Base-by-base conservation (phyloP, 192 early-diverging fungal genomes). In the Mycoemilia scoparia region DNA sequence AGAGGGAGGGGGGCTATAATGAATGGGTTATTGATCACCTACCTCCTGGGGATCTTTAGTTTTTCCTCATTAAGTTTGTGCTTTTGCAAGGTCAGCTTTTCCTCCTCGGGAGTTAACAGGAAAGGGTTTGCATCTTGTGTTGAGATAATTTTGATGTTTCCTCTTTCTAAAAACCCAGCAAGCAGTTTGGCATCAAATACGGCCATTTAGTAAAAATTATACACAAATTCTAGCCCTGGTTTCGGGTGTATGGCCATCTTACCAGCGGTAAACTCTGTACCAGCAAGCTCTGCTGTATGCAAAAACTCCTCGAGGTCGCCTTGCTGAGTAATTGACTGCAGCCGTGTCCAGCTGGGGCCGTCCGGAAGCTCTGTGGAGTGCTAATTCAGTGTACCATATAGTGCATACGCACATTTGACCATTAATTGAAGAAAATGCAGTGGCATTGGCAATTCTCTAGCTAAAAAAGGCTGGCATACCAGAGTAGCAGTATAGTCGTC, bases 271-370 rank as follows among this genome's bases (percentile, higher is more conserved):
- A 89, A 91, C 46, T 86, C 84, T 11, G 87, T 92, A 26, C 84
- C 95, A 9, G 89, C 90, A 29, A 99, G 72, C 45, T 85, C 73
- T 9, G 95, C 95, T 8, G 88, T 89, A 45, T 68, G 78, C 43
- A 99, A 66, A 49, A 99, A 99, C 20, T 84, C 87, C 24, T 96
- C 91, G 8, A 99, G 62, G 64, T 99, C 91, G 32, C 86, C 81
- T 46, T 99, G 87, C 48, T 95, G 79, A 28, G 95, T 99, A 44
- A 99, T 79, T 31, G 84, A 89, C 59, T 84, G 83, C 60, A 92
- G 78, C 42, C 77, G 79, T 11, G 69, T 69, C 81, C 85, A 90
- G 15, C 68, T 71, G 12, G 74, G 72, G 21, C 76, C 76, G 51
- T 95, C 87, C 36, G 86, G 69, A 3, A 76, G 51, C 21, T 87